Evolutionary conservation across 202 grass and related monocot species (phyloP).

Genomic region (Panicum virgatum): DNA sequence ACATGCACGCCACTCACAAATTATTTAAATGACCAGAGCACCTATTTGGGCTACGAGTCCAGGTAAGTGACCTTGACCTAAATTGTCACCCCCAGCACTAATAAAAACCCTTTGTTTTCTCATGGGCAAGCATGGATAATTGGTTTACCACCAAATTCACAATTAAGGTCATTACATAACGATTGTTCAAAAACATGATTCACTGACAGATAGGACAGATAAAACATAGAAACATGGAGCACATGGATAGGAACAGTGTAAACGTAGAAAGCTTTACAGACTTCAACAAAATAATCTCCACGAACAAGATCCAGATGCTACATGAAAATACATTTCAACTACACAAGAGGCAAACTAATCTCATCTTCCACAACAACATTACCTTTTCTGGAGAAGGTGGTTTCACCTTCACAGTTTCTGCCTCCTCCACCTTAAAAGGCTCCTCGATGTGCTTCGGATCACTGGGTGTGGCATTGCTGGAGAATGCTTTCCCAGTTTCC

Average conservation of each 20-base stretch:
- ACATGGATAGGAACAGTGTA: conserved; percentile 9
- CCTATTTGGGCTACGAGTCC: too few species aligned
- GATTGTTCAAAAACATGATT: background rate
- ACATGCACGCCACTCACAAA: too few species aligned
- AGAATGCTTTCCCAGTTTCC: conserved; percentile 55
- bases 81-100: background rate
- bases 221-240: background rate
- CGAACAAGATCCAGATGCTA: background rate
- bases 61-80: background rate
- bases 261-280: background rate
- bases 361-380: background rate
- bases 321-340: background rate
- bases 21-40: too few species aligned
- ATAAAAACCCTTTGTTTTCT: conserved; percentile 3
- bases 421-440: conserved; percentile 81
- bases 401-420: conserved; percentile 58
- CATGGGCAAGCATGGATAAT: background rate
- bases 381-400: conserved; percentile 79
- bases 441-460: conserved; percentile 47
- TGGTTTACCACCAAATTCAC: conserved; percentile 7
- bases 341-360: background rate
- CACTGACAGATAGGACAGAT: background rate
- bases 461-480: conserved; percentile 42
- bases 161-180: background rate
- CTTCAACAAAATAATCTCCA: background rate